Conservation (phyloP, 2,329 filamentous ascomycete genomes). For the Beauveria caledonica region DNA sequence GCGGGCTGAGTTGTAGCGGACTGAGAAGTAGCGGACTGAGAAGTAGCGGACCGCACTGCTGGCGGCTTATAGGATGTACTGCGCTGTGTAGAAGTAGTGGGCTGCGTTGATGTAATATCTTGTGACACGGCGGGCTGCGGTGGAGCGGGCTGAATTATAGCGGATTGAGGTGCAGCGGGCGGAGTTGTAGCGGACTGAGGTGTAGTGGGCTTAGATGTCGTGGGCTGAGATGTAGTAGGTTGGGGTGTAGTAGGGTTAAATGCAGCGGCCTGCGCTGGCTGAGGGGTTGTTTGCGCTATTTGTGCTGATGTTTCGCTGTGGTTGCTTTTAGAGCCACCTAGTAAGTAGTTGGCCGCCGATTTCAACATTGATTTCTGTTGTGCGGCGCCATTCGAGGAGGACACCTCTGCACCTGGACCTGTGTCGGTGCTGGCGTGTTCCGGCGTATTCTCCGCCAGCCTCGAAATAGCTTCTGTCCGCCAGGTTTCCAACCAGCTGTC, state of each 20-base stretch:
- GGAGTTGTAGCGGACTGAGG: neutral
- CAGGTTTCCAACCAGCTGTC: neutral
- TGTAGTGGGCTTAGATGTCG: neutral
- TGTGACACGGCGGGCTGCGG: no score
- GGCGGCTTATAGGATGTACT: no score
- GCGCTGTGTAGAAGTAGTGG: no score
- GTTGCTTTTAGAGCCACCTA: neutral
- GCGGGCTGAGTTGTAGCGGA: neutral
- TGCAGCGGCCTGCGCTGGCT: neutral
- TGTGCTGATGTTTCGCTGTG: neutral
- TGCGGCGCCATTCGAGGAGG: neutral
- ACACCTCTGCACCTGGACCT: neutral
- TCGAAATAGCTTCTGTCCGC: neutral
- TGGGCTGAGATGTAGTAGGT: neutral
- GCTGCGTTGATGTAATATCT: no score
- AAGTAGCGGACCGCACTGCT: no score
- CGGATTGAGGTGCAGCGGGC: neutral
- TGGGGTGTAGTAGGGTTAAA: neutral
- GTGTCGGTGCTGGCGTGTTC: neutral
- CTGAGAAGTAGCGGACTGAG: no score
- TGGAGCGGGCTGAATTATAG: neutral
- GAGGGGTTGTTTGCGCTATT: neutral
- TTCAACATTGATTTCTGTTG: neutral
- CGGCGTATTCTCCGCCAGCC: neutral
- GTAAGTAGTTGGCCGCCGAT: neutral